phyloP scores from a whole-genome alignment of 352 stramenopile genomes.

The Pythium monospermum region DNA sequence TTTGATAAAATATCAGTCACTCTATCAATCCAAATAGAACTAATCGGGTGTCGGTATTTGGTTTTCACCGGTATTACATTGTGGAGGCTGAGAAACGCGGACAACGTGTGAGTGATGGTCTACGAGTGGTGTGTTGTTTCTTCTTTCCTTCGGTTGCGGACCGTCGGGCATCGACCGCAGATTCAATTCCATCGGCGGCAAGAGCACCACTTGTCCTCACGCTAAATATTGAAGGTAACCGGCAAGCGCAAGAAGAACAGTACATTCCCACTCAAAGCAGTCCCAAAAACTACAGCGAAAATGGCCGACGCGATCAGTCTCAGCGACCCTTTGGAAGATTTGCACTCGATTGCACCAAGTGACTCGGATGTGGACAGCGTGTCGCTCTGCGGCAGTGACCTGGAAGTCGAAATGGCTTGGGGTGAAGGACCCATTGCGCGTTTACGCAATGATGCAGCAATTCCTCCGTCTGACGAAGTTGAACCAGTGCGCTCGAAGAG shows the following conservation, averaged over 20 bases:
- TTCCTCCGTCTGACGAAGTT: constrained; percentile 1
- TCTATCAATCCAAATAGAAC: too few species aligned
- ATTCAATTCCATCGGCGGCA: too few species aligned
- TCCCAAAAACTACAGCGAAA: too few species aligned
- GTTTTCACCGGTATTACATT: too few species aligned
- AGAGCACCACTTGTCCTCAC: not conserved
- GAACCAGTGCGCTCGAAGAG: constrained; percentile 35
- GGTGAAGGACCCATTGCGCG: constrained; percentile 70
- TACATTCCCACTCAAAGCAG: constrained; percentile 2
- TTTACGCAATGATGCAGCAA: constrained; percentile 28
- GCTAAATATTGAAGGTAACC: too few species aligned
- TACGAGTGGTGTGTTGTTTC: constrained; percentile 1
- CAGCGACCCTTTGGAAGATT: constrained; percentile 11
- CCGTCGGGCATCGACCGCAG: too few species aligned
- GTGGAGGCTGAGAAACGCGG: too few species aligned
- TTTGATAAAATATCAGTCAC: too few species aligned
- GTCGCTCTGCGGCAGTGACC: constrained; percentile 67
- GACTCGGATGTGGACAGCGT: constrained; percentile 61
- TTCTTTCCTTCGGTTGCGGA: constrained; percentile 2
- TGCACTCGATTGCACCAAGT: constrained; percentile 24
- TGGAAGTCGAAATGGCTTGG: constrained; percentile 76
- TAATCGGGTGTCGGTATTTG: too few species aligned
- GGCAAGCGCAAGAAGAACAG: not conserved
- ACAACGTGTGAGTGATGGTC: constrained; percentile 15
- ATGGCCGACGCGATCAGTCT: constrained; percentile 22